phyloP scores from a whole-genome alignment of 2,329 filamentous ascomycete genomes.

The Microdochium bolleyi region DNA sequence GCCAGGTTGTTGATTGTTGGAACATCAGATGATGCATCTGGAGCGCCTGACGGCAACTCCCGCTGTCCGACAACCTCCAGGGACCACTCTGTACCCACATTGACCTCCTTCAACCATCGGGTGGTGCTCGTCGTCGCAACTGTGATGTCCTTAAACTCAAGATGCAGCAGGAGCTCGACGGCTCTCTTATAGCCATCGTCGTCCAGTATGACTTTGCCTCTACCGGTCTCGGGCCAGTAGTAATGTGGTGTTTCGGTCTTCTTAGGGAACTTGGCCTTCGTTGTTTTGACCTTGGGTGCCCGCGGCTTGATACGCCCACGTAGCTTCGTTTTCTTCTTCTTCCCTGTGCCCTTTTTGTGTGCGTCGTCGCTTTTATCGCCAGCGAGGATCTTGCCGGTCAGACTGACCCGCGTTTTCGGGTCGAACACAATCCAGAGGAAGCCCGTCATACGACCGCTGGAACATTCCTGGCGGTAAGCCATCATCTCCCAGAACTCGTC shows the following conservation, averaged over 20 bases:
- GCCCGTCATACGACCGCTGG: constrained; percentile 81
- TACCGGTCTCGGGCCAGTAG: constrained; percentile 52
- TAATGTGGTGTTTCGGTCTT: constrained; percentile 54
- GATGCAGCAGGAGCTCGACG: constrained; percentile 60
- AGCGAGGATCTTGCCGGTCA: not conserved
- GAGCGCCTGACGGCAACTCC: constrained; percentile 11
- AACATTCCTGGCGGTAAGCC: constrained; percentile 93
- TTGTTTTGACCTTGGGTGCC: constrained; percentile 57
- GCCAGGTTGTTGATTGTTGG: constrained; percentile 36
- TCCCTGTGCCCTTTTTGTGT: constrained; percentile 11
- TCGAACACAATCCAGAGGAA: constrained; percentile 92
- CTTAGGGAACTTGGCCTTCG: constrained; percentile 39
- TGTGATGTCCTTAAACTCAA: constrained; percentile 63
- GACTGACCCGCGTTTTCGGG: constrained; percentile 19
- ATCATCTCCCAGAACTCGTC: constrained; percentile 99
- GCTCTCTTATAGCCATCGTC: constrained; percentile 59
- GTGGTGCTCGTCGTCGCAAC: constrained; percentile 57
- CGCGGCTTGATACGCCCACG: constrained; percentile 56
- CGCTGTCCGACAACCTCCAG: constrained; percentile 37
- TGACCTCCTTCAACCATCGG: constrained; percentile 64
- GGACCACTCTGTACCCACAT: constrained; percentile 44
- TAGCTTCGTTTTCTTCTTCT: constrained; percentile 38
- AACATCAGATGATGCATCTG: constrained; percentile 5
- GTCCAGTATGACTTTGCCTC: constrained; percentile 56
- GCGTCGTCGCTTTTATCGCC: constrained; percentile 3